Base-by-base conservation (phyloP, 768 basidiomycete species). In the Mycena sanguinolenta region DNA sequence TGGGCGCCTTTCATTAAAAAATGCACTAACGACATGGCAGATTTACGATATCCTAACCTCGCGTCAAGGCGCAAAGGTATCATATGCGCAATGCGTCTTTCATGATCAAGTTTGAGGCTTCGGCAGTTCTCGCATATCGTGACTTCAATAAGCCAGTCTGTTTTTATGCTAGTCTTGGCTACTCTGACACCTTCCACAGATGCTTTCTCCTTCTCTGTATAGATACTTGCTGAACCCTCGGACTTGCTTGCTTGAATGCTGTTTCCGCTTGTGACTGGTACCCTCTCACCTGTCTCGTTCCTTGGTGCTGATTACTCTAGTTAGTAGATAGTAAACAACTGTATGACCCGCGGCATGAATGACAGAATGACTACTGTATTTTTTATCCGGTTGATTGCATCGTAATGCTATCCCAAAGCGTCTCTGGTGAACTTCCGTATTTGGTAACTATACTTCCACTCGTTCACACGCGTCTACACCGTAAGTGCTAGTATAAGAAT, bases 11-110 rank as follows among this genome's bases (percentile, higher is more conserved):
- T 17, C 19, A 19, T 42, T 46, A 2, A 7, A 58, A 36, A 17
- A 12, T 25, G 16, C 16, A 46, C 52, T 69, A 52, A 50, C 58
- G 17, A 46, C 46, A 17, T 32, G 55, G 70, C 42, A 97, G 95
- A 88, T 96, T 67, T 88, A 86, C 67, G 90, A 94, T 5, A 96
- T 97, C 65, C 84, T 98, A 5, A 83, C 85, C 23, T 93, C 92
- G 0, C 83, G 87, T 30, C 87, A 96, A 77, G 94, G 91, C 6
- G 77, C 80, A 6, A 85, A 88, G 10, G 81, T 73, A 1, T 83
- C 86, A 21, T 93, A 91, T 72, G 79, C 85, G 3, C 86, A 94
- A 70, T 87, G 85, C 67, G 91, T 95, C 3, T 89, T 96, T 63
- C 78, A 88, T 65, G 86, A 78, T 16, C 78, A 84, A 72, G 82